Percentiles rank a stretch among this genome's conserved stretches.
Conservation (phyloP, 2,329 filamentous ascomycete species). For the Fusarium protoensiforme region DNA sequence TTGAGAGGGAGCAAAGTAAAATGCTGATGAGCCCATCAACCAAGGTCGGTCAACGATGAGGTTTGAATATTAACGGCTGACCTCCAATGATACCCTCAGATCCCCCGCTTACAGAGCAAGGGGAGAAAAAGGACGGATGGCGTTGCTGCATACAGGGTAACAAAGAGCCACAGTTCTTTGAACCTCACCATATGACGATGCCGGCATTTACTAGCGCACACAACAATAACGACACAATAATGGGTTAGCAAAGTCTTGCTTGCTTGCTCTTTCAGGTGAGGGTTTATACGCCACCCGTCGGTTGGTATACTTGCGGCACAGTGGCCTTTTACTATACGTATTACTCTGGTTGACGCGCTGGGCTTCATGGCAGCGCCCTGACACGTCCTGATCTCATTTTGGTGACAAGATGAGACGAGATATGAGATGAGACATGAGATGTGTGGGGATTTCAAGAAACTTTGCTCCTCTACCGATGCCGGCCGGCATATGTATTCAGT, state of each 20-base stretch:
- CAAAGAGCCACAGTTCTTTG: background rate
- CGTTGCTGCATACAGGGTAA: background rate
- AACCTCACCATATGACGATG: background rate
- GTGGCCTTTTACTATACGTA: constrained; percentile 12
- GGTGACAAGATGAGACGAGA: constrained; percentile 11
- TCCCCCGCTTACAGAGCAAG: background rate
- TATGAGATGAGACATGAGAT: constrained; percentile 19
- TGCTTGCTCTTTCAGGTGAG: background rate
- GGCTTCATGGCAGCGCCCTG: constrained; percentile 6
- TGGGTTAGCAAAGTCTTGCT: background rate
- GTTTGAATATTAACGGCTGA: background rate
- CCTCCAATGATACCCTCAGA: background rate
- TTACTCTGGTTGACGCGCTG: constrained; percentile 11
- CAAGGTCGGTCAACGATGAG: background rate
- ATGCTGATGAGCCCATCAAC: background rate
- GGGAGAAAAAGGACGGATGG: background rate
- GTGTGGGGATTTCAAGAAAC: constrained; percentile 13
- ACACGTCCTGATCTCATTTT: constrained; percentile 8
- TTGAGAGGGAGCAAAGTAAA: background rate
- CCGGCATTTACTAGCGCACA: background rate
- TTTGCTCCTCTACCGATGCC: constrained; percentile 8
- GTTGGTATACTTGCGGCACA: constrained; percentile 14
- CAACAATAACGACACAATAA: constrained; percentile 4
- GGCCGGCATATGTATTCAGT: background rate
- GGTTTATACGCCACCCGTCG: constrained; percentile 1